phyloP scores from a whole-genome alignment of 78 protist species.

The Cyanophora paradoxa region DNA sequence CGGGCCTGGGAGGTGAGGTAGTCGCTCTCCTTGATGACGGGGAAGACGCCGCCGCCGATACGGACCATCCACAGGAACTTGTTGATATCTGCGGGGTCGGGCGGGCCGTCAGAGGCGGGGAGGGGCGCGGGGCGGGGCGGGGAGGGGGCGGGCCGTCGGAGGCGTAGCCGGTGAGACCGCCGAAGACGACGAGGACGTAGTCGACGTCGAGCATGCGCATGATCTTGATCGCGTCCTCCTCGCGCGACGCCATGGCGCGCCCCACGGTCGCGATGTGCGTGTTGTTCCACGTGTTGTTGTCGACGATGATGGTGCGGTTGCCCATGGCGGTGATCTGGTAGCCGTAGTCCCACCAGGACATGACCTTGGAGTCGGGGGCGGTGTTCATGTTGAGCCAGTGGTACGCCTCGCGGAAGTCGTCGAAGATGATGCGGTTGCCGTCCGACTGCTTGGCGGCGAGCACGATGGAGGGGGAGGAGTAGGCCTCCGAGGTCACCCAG shows the following conservation, averaged over 20 bases:
- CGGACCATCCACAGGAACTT: slow-evolving; percentile 98
- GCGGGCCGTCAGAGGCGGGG: no score
- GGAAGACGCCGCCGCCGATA: slow-evolving; percentile 51
- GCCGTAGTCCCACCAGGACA: slow-evolving; percentile 99
- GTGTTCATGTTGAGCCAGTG: slow-evolving; percentile 95
- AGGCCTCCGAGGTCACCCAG: slow-evolving; percentile 93
- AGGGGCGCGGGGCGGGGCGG: slow-evolving; percentile 38
- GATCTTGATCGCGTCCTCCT: slow-evolving; percentile 70
- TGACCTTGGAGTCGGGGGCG: slow-evolving; percentile 78
- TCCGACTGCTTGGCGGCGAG: slow-evolving; percentile 64
- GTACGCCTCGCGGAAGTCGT: slow-evolving; percentile 99
- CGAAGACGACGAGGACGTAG: slow-evolving; percentile 94
- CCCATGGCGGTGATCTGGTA: slow-evolving; percentile 97
- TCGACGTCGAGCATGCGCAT: slow-evolving; percentile 86
- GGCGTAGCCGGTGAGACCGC: slow-evolving; percentile 93
- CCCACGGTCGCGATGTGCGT: slow-evolving; percentile 95
- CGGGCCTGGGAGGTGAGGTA: slow-evolving; percentile 59
- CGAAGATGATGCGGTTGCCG: slow-evolving; percentile 78
- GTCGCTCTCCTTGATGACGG: slow-evolving; percentile 61
- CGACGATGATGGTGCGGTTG: slow-evolving; percentile 94
- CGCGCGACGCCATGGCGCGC: slow-evolving; percentile 80
- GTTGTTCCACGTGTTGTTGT: slow-evolving; percentile 99
- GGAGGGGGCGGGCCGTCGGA: not conserved
- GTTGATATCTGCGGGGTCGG: slow-evolving; percentile 82
- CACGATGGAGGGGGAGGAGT: slow-evolving; percentile 96